Evolutionary conservation across 257 asterid genomes (phyloP).

Genomic region (Gentiana straminea): DNA sequence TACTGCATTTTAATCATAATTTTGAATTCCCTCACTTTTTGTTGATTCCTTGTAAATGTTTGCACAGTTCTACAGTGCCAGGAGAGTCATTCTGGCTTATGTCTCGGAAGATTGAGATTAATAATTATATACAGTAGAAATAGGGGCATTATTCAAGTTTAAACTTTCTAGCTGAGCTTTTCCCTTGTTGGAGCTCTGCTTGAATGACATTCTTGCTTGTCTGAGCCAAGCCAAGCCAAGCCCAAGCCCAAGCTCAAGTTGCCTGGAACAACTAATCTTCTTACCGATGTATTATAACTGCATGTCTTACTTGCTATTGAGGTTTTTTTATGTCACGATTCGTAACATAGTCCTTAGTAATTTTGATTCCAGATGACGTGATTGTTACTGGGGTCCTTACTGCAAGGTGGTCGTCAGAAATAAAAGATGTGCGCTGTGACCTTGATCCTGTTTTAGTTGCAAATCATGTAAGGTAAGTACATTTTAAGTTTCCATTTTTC

Average conservation of each 20-base stretch:
- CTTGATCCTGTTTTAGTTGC: constrained; percentile 95
- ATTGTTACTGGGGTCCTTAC: constrained; percentile 88
- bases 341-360: background rate
- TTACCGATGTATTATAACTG: background rate
- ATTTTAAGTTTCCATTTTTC: no score
- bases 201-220: no score
- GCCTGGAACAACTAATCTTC: no score
- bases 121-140: no score
- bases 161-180: no score
- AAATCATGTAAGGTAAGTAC: constrained; percentile 61
- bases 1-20: constrained; percentile 16
- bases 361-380: constrained; percentile 67
- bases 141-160: no score
- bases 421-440: constrained; percentile 90
- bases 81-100: background rate
- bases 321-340: constrained; percentile 3
- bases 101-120: background rate
- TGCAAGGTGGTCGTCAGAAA: constrained; percentile 78
- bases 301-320: constrained; percentile 4
- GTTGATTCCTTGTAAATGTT: background rate
- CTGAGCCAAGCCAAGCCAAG: no score
- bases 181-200: no score
- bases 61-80: background rate
- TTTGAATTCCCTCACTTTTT: background rate
- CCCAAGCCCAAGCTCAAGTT: no score